Conservation (phyloP, 2,329 filamentous ascomycete species). For the Calonectria multiphialidica region DNA sequence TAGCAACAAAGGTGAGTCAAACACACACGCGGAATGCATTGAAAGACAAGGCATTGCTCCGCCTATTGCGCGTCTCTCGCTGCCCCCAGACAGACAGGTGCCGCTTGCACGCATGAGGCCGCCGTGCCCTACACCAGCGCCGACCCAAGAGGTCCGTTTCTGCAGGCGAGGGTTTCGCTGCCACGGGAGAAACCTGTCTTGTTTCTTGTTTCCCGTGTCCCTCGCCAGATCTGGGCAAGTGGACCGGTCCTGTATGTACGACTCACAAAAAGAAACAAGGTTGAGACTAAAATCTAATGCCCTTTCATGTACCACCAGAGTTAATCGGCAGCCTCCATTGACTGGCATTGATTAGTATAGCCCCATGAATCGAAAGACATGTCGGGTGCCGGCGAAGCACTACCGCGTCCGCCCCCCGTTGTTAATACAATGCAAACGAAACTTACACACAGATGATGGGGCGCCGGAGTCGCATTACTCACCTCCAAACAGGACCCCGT, state of each 20-base stretch:
- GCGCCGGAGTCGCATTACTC: not conserved
- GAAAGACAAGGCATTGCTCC: not conserved
- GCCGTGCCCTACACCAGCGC: not conserved
- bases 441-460: not conserved
- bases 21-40: not conserved
- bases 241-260: not conserved
- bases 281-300: constrained; percentile 1
- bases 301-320: constrained; percentile 1
- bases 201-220: not conserved
- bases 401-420: not conserved
- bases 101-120: not conserved
- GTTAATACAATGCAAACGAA: constrained; percentile 13
- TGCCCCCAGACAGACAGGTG: not conserved
- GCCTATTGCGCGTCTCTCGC: not conserved
- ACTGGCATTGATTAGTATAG: constrained; percentile 11
- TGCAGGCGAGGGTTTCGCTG: not conserved
- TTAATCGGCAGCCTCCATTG: constrained; percentile 2
- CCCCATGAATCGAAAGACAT: not conserved
- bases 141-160: not conserved
- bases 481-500: constrained; percentile 1
- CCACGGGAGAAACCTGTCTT: constrained; percentile 1
- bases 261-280: not conserved
- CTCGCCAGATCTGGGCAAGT: not conserved
- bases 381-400: not conserved
- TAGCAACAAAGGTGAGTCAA: not conserved